A percentile compares a stretch with the other conserved stretches of the same genome.
Evolutionary conservation across 495 filamentous ascomycete species (phyloP).

Genomic region (Tuber calosporum): DNA sequence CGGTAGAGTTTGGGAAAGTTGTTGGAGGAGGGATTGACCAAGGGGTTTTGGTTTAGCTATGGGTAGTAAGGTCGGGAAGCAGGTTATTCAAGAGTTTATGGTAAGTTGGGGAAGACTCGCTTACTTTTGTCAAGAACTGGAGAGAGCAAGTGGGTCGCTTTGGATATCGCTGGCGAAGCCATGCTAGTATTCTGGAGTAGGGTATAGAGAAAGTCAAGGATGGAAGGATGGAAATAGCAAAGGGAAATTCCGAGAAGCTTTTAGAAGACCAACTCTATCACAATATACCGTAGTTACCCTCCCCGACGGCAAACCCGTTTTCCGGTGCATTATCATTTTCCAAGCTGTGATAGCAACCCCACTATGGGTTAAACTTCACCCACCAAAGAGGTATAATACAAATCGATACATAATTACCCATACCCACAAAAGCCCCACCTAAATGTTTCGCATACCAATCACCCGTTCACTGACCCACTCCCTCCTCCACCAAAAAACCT

Average conservation of each 20-base stretch:
- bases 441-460: not conserved
- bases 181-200: slow-evolving; percentile 3
- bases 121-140: slow-evolving; percentile 36
- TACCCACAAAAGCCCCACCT: not conserved
- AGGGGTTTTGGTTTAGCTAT: slow-evolving; percentile 26
- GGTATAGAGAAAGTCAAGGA: not conserved
- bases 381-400: not conserved
- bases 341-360: not conserved
- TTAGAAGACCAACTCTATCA: not conserved
- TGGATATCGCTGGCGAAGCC: slow-evolving; percentile 10
- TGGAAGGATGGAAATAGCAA: not conserved
- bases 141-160: slow-evolving; percentile 26
- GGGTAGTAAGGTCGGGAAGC: not conserved
- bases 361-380: not conserved
- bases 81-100: not conserved
- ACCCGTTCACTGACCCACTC: not conserved
- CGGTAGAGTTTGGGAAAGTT: slow-evolving; percentile 25
- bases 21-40: slow-evolving; percentile 32
- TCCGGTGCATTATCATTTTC: not conserved
- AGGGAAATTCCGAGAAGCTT: not conserved
- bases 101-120: not conserved
- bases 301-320: slow-evolving; percentile 18
- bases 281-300: slow-evolving; percentile 19
- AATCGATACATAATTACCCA: not conserved
- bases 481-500: slow-evolving; percentile 12